Conservation (phyloP, 2,329 filamentous ascomycete species). For the Ophiostoma sp. region DNA sequence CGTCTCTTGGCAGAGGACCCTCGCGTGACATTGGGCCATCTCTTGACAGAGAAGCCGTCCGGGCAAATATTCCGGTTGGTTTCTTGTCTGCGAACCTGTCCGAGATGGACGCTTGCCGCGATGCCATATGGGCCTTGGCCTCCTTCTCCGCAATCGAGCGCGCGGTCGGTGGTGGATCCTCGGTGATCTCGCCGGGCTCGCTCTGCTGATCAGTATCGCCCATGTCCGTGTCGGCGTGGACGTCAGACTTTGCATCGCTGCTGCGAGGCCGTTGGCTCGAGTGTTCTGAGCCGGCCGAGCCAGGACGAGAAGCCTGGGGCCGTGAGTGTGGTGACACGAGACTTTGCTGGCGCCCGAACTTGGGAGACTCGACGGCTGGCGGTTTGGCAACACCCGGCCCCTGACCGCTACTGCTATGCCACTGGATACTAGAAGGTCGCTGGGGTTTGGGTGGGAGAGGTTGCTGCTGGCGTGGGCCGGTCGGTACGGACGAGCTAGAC, state of each 20-base stretch:
- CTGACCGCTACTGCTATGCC: constrained; percentile 49
- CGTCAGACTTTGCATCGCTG: constrained; percentile 48
- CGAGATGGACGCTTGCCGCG: background rate
- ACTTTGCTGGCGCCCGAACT: constrained; percentile 46
- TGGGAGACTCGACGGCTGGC: constrained; percentile 46
- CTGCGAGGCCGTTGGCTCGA: constrained; percentile 46
- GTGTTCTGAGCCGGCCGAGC: constrained; percentile 37
- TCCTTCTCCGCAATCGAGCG: constrained; percentile 7
- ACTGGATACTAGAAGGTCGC: constrained; percentile 53
- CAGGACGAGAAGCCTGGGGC: constrained; percentile 34
- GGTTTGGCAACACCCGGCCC: constrained; percentile 39
- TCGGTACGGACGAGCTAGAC: constrained; percentile 38
- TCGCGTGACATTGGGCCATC: constrained; percentile 4
- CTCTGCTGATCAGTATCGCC: constrained; percentile 38
- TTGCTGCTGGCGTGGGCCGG: constrained; percentile 49
- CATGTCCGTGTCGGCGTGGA: constrained; percentile 33
- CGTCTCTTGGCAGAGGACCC: background rate
- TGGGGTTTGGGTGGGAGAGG: constrained; percentile 33
- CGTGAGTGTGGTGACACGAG: constrained; percentile 40
- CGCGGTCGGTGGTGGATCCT: constrained; percentile 29
- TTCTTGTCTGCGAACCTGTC: constrained; percentile 17
- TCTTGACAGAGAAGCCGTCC: constrained; percentile 7
- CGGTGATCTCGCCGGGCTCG: constrained; percentile 44
- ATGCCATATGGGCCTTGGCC: constrained; percentile 4
- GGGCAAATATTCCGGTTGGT: constrained; percentile 17